Base-by-base conservation (phyloP, 176 grass and related monocot species). In the Urochloa ruziziensis region DNA sequence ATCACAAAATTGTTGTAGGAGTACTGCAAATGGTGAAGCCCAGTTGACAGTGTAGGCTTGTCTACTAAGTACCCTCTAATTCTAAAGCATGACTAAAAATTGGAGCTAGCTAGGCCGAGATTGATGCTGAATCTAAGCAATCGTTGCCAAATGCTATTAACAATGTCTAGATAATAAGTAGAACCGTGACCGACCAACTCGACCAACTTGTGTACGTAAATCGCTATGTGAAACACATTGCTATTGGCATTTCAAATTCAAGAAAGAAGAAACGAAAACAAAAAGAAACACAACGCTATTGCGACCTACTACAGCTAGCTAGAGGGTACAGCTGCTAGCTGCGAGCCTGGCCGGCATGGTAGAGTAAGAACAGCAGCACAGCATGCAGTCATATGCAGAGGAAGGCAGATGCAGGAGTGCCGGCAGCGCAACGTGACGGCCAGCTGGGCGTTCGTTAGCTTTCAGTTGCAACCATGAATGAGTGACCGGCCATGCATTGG, bases 351-450 rank as follows among this genome's bases (percentile, higher is more conserved):
- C 39, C 39, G 56, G 36, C 37, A 25, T 43, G 60, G 62, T 67
- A 35, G 77, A 80, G 61, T 52, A 62, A n/a, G 48, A 49, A 27
- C n/a, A 19, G 70, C 39, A 40, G 51, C 33, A 29, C 25, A 23
- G 71, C 70, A 21, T 52, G 46, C 73, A 53, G 32, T 19, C 66
- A 24, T 67, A 33, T 65, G 62, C 62, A 36, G 14, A 19, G 65
- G 43, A 47, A 51, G 28, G 17, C 64, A 37, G 36, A 29, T 63
- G 61, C 61, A 33, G 59, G 9, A 23, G 16, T 40, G 65, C n/a
- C 24, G 27, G 71, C 83, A 83, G 69, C 72, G 58, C 29, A 90
- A 58, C 83, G 78, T 90, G 88, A 86, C 16, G 88, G 54, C 88
- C 88, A 90, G 88, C 83, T 72, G 47, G 54, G 36, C 37, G 79